Conservation (phyloP, 257 asterid species). For the Gentiana straminea region DNA sequence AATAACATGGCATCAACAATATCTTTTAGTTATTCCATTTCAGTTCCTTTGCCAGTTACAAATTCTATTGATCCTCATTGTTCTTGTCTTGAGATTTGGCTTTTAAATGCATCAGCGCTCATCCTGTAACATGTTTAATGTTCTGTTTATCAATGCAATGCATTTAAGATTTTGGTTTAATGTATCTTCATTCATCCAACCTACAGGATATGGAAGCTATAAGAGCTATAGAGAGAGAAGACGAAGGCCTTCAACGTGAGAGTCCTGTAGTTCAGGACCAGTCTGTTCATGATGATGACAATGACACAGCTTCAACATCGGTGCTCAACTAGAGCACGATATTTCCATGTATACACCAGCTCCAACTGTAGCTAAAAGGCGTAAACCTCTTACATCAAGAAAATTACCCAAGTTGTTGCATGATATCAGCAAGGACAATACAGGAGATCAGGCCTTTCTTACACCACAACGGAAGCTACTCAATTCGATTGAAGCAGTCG, state of each 20-base stretch:
- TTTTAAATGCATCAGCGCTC: no score
- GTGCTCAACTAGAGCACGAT: conserved; percentile 56
- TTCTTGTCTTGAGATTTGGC: no score
- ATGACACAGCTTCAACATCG: conserved; percentile 20
- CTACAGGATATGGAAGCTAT: conserved; percentile 55
- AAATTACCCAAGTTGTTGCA: conserved; percentile 67
- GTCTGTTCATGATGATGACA: conserved; percentile 17
- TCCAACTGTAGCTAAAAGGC: conserved; percentile 22
- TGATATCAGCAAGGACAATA: conserved; percentile 35
- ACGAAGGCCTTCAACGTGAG: conserved; percentile 42
- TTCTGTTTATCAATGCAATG: background rate
- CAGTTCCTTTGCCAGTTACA: no score
- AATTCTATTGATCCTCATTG: no score
- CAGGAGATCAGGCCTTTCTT: conserved; percentile 27
- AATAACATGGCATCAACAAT: no score
- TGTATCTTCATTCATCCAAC: background rate
- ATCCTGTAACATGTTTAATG: background rate
- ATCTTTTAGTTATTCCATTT: no score
- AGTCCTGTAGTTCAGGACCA: conserved; percentile 38
- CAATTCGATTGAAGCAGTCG: conserved; percentile 58
- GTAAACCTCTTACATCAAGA: conserved; percentile 27
- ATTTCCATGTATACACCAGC: conserved; percentile 29
- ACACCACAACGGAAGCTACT: conserved; percentile 67
- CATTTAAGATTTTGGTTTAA: background rate
- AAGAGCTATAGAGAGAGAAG: conserved; percentile 38